Percentiles rank a stretch among this genome's conserved stretches.
Evolutionary conservation across 768 basidiomycete species (phyloP).

Genomic region (Amylocystis lapponica): DNA sequence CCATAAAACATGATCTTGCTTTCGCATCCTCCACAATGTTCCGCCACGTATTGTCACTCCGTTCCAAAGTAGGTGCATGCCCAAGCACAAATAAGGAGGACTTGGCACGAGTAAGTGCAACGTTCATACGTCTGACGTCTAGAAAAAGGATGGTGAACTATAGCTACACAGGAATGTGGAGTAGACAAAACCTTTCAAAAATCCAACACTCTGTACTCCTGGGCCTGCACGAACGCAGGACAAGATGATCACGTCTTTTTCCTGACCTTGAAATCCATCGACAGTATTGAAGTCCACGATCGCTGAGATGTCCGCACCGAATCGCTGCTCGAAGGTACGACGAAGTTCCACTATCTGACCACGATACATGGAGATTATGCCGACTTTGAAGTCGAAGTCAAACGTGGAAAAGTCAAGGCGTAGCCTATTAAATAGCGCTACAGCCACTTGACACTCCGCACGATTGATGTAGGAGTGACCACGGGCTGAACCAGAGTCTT

Average conservation of each 20-base stretch:
- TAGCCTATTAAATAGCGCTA: conserved; percentile 71
- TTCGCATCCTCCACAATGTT: conserved; percentile 74
- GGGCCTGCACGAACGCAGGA: conserved; percentile 95
- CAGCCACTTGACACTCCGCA: conserved; percentile 68
- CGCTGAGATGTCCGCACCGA: conserved; percentile 62
- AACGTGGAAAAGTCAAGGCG: conserved; percentile 51
- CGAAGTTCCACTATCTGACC: conserved; percentile 80
- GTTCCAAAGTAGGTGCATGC: conserved; percentile 81
- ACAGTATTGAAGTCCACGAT: conserved; percentile 94
- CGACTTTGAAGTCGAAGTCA: conserved; percentile 51
- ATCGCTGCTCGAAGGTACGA: conserved; percentile 59
- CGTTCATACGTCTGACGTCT: conserved; percentile 93
- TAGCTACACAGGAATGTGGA: neutral
- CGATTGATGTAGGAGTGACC: conserved; percentile 75
- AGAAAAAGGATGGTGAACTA: neutral
- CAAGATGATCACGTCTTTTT: conserved; percentile 96
- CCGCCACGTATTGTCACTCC: conserved; percentile 78
- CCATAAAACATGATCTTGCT: conserved; percentile 51
- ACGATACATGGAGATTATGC: conserved; percentile 91
- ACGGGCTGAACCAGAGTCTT: conserved; percentile 47
- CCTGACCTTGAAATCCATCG: conserved; percentile 98
- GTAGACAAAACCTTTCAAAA: conserved; percentile 62
- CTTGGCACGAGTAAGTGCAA: conserved; percentile 95
- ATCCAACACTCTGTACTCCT: conserved; percentile 77
- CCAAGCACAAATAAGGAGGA: conserved; percentile 94